These are phyloP conservation scores for Paradendryphiella salina DNA, from an alignment of 2,329 filamentous ascomycete genomes.

Conservation along the genomic window DNA sequence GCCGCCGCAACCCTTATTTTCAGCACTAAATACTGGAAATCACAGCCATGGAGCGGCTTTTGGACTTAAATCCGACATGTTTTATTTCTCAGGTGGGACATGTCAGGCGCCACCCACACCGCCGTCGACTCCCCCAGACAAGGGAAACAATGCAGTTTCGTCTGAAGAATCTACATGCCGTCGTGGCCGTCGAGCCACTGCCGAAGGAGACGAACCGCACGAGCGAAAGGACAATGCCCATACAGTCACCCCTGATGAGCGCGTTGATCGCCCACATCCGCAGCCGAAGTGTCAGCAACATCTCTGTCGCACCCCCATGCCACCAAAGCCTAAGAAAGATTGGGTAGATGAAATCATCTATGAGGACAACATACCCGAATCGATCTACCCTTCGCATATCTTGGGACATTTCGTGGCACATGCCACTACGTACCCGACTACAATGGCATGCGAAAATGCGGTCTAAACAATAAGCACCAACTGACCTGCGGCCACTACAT, in stretches of 20 bases:
- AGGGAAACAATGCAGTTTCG: no score
- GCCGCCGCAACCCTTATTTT: no score
- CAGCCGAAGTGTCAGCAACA: conserved; percentile 1
- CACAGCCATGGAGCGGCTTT: no score
- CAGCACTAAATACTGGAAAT: no score
- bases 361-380: background rate
- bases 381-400: conserved; percentile 15
- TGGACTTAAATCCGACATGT: no score
- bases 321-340: background rate
- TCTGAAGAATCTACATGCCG: no score
- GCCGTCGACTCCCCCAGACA: no score
- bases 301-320: background rate
- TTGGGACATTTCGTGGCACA: conserved; percentile 13
- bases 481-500: conserved; percentile 23
- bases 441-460: background rate
- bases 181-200: background rate
- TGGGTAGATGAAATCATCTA: background rate
- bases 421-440: conserved; percentile 6
- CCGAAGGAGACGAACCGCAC: background rate
- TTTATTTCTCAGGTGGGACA: no score
- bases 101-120: no score
- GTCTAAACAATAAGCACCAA: conserved; percentile 2
- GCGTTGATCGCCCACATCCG: background rate
- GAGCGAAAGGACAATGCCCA: background rate
- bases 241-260: background rate